A percentile compares a stretch with the other conserved stretches of the same genome.
Conservation (phyloP, 345 rosid genomes). For the Raphanus raphanistrum region DNA sequence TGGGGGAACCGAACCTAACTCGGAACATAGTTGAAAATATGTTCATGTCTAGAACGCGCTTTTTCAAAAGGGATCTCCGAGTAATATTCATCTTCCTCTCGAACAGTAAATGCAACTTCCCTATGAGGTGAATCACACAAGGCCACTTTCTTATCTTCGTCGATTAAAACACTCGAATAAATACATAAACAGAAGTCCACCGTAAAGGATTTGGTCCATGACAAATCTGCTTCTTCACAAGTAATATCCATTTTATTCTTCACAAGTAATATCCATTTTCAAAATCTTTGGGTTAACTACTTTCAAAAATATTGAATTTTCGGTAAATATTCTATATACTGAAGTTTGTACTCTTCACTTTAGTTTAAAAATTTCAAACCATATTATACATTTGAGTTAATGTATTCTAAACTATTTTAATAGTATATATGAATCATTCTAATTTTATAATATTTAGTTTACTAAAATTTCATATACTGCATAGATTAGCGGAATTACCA, state of each 20-base stretch:
- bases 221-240: background rate
- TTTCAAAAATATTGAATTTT: too few species aligned
- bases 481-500: too few species aligned
- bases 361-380: too few species aligned
- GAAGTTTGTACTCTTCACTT: too few species aligned
- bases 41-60: background rate
- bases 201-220: background rate
- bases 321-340: too few species aligned
- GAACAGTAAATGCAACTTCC: background rate
- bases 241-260: background rate
- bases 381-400: too few species aligned
- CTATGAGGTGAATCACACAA: background rate
- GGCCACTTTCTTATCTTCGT: constrained; percentile 4
- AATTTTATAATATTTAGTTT: too few species aligned
- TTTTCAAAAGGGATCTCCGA: background rate
- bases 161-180: background rate
- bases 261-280: too few species aligned
- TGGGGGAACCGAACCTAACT: background rate
- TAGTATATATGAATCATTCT: too few species aligned
- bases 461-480: too few species aligned
- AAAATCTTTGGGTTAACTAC: too few species aligned
- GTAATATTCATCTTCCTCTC: background rate
- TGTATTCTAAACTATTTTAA: too few species aligned
- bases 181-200: background rate
- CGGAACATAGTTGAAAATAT: background rate